Evolutionary conservation across 495 filamentous ascomycete genomes (phyloP).

Genomic region (Aeminium ludgeri): DNA sequence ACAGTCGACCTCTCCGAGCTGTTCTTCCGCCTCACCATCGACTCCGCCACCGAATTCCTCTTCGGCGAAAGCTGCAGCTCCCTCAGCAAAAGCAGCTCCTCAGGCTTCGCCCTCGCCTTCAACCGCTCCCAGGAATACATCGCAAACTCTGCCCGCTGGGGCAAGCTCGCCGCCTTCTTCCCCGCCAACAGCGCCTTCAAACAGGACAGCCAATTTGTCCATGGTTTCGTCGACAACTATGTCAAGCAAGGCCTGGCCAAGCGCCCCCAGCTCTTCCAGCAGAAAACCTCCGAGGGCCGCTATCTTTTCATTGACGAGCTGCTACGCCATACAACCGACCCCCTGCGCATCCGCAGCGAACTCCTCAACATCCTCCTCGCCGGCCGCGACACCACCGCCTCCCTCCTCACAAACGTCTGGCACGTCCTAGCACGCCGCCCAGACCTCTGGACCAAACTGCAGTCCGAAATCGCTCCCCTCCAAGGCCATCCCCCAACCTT

Average conservation of each 20-base stretch:
- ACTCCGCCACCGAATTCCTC: constrained; percentile 57
- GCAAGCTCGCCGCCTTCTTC: constrained; percentile 3
- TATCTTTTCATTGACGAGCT: constrained; percentile 27
- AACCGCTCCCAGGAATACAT: constrained; percentile 12
- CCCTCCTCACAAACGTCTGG: constrained; percentile 22
- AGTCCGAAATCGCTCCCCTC: constrained; percentile 15
- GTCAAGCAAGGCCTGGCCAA: constrained; percentile 20
- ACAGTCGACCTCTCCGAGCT: constrained; percentile 47
- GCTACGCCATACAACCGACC: constrained; percentile 23
- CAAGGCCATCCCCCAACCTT: constrained; percentile 17
- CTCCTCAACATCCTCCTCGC: constrained; percentile 25
- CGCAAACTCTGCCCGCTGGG: constrained; percentile 6
- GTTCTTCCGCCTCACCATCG: constrained; percentile 51
- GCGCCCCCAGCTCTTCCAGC: constrained; percentile 8
- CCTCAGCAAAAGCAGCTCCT: constrained; percentile 17
- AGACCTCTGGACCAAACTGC: constrained; percentile 19
- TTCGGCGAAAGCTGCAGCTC: constrained; percentile 41
- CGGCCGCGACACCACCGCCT: constrained; percentile 30
- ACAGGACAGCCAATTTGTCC: constrained; percentile 19
- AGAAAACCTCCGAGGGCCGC: constrained; percentile 8
- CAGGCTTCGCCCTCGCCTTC: constrained; percentile 12
- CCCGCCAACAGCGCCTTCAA: constrained; percentile 6
- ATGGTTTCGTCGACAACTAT: constrained; percentile 33
- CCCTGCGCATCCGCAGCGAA: constrained; percentile 21
- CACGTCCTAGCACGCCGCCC: constrained; percentile 17